A percentile compares a stretch with the other conserved stretches of the same genome.
Conservation (phyloP, 2,329 filamentous ascomycete genomes). For the Davidsoniella neocaledoniae region DNA sequence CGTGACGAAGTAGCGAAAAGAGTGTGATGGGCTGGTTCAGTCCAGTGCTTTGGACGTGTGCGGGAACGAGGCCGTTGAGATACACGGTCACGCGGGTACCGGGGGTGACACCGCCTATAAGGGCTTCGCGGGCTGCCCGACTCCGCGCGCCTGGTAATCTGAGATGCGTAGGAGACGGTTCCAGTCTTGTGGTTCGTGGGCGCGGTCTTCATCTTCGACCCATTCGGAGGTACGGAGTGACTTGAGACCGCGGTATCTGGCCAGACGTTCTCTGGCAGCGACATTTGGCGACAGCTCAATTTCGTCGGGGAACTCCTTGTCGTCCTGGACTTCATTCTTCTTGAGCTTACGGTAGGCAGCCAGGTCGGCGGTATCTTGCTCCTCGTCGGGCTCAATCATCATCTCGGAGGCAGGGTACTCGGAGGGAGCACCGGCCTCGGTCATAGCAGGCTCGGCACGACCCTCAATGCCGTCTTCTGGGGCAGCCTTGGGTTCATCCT, state of each 20-base stretch:
- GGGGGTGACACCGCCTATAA: constrained; percentile 71
- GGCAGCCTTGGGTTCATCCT: constrained; percentile 37
- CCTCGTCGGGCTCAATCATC: constrained; percentile 74
- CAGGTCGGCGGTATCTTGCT: constrained; percentile 59
- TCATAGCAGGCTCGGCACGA: constrained; percentile 46
- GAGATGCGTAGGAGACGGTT: constrained; percentile 65
- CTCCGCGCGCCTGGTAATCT: constrained; percentile 78
- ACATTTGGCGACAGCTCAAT: constrained; percentile 86
- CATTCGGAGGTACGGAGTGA: constrained; percentile 74
- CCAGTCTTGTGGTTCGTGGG: constrained; percentile 84
- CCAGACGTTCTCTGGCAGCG: constrained; percentile 66
- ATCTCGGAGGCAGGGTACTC: constrained; percentile 90
- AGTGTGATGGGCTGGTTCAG: constrained; percentile 45
- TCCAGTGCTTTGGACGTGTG: constrained; percentile 30
- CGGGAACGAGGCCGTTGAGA: constrained; percentile 36
- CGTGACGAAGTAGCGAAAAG: constrained; percentile 80
- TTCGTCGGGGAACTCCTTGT: constrained; percentile 92
- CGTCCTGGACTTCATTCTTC: constrained; percentile 67
- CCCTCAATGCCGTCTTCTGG: constrained; percentile 77
- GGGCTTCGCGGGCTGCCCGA: constrained; percentile 59
- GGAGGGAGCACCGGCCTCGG: constrained; percentile 56
- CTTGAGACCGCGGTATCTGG: constrained; percentile 81
- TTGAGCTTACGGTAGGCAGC: constrained; percentile 66
- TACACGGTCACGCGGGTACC: constrained; percentile 73
- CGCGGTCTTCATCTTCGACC: constrained; percentile 74